Evolutionary conservation across 1,284 basidiomycete species (phyloP).

Genomic region (Pisolithus thermaeus): DNA sequence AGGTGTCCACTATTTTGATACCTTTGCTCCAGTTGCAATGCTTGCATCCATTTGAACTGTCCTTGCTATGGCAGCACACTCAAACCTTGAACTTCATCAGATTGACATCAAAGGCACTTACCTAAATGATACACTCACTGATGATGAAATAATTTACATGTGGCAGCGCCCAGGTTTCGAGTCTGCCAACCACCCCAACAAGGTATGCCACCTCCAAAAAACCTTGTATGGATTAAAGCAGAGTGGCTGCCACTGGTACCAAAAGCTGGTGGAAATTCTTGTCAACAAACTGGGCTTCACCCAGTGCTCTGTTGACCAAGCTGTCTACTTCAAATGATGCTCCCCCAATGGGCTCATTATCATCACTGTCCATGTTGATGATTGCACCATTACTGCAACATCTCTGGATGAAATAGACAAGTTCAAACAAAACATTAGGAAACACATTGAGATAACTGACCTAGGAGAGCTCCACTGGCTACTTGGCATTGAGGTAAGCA

Average conservation of each 20-base stretch:
- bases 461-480: conserved; percentile 2
- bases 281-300: neutral
- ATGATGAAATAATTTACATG: neutral
- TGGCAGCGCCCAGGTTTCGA: neutral
- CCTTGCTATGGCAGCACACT: conserved; percentile 29
- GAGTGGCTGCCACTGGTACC: neutral
- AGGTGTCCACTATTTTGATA: conserved; percentile 8
- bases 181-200: neutral
- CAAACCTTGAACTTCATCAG: conserved; percentile 31
- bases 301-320: neutral
- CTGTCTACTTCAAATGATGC: neutral
- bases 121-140: conserved; percentile 6
- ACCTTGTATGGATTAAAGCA: neutral
- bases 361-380: neutral
- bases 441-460: neutral
- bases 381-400: neutral
- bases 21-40: too few species aligned
- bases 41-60: neutral
- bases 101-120: conserved; percentile 33
- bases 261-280: neutral
- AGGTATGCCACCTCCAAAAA: neutral
- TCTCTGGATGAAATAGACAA: neutral
- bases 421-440: neutral
- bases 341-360: neutral
- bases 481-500: neutral